A percentile compares a stretch with the other conserved stretches of the same genome.
These are phyloP conservation scores for Cystoderma amianthinum DNA, from an alignment of 768 basidiomycete genomes.

Conservation along the genomic window DNA sequence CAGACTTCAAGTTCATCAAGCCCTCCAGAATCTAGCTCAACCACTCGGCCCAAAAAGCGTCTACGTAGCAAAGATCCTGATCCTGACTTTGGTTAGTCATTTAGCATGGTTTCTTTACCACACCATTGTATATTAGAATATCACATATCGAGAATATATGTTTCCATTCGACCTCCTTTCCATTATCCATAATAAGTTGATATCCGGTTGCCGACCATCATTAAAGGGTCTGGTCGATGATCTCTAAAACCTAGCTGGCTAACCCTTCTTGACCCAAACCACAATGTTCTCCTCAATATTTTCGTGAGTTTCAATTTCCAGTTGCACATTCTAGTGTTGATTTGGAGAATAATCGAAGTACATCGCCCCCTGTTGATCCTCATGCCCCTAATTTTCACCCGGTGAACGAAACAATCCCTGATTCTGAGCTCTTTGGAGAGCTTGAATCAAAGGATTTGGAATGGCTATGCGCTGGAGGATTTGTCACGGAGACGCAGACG, in stretches of 20 bases:
- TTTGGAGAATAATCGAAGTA: conserved; percentile 25
- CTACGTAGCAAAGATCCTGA: conserved; percentile 1
- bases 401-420: conserved; percentile 53
- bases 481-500: conserved; percentile 84
- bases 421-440: conserved; percentile 63
- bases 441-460: conserved; percentile 71
- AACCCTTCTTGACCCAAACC: conserved; percentile 10
- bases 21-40: not conserved
- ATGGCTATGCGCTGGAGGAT: conserved; percentile 80
- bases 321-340: not conserved
- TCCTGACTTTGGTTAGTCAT: not conserved
- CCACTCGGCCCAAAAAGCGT: not conserved
- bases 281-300: conserved; percentile 76
- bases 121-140: not conserved
- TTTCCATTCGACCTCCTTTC: too few relatives aligned
- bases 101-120: not conserved
- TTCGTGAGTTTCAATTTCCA: conserved; percentile 50
- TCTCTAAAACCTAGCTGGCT: too few relatives aligned
- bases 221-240: not conserved
- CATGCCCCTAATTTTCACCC: conserved; percentile 79
- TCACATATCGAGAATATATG: too few relatives aligned
- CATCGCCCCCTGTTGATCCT: conserved; percentile 51
- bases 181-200: too few relatives aligned
- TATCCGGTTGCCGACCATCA: not conserved
- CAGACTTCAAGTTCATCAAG: not conserved